Evolutionary conservation across 1,284 basidiomycete genomes (phyloP), one percentile per base, ranked within the genome.

Genomic region (Cutaneotrichosporon cutaneum): DNA sequence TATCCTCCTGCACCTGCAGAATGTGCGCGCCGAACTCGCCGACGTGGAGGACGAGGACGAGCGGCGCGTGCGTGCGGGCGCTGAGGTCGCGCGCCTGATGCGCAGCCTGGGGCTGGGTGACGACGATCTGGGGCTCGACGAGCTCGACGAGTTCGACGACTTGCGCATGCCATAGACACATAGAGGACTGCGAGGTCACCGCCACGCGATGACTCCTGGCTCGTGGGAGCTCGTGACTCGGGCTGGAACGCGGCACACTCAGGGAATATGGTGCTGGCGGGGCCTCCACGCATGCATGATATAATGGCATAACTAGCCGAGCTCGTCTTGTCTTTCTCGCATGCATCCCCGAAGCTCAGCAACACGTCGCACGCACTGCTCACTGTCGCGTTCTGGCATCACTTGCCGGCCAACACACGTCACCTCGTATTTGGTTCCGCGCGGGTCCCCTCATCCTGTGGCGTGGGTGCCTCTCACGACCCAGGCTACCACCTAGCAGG

Each of bases 1-100:
- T 9, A 51, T 78, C 13, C 64, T 78, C 1, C 51, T 74, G 13
- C 76, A 77, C 54, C 61, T 78, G 7, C 73, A 78, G 56, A 55
- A 65, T 16, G 72, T 78, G 10, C 68, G 76, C 21, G 70, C 69
- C 2, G 75, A 79, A 59, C 59, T 79, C 7, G 63, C 71, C 9
- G 62, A 59, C 2, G 60, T 79, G 14, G 59, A 58, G 21, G 67
- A 76, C 59, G 71, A 74, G 58, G 76, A 78, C 61, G 72, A 74
- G 67, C 63, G 76, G 8, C 53, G 76, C 21, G 58, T 65, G 8
- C 58, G 71, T 13, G 77, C 77, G 0, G 77, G 68, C 11, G 65
- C 59, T 33, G 76, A 78, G 60, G 77, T 79, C 3, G 67, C 64
- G 47, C 65, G 68, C 48, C 67, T 79, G 26, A 66, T 79, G 69